Percentiles rank a stretch among this genome's conserved stretches.
These are phyloP conservation scores for Sporothrix luriei DNA, from an alignment of 2,329 filamentous ascomycete species.

Conservation along the genomic window DNA sequence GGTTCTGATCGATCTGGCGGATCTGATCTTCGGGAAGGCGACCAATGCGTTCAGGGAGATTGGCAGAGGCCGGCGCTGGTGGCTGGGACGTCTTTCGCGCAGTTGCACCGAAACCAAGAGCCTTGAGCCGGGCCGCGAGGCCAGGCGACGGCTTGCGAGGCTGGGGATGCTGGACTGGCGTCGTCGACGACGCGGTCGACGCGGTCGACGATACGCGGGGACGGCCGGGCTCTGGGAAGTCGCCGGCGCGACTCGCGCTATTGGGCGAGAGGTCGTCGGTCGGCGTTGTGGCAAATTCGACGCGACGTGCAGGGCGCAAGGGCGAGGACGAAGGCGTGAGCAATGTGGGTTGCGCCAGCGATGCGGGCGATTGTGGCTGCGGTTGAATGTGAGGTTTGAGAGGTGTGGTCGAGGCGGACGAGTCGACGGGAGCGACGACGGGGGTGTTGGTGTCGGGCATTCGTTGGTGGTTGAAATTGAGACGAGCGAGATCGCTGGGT, in stretches of 20 bases:
- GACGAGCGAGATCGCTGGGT: constrained; percentile 47
- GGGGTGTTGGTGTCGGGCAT: constrained; percentile 32
- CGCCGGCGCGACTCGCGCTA: not conserved
- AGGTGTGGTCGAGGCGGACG: constrained; percentile 12
- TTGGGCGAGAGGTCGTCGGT: constrained; percentile 17
- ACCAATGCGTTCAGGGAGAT: constrained; percentile 57
- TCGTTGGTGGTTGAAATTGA: constrained; percentile 38
- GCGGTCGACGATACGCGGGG: constrained; percentile 36
- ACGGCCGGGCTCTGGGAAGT: constrained; percentile 5
- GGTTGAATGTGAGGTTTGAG: constrained; percentile 33
- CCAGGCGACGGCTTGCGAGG: constrained; percentile 65
- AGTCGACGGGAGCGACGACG: constrained; percentile 25
- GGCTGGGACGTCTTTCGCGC: constrained; percentile 46
- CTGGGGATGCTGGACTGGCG: constrained; percentile 38
- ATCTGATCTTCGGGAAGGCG: constrained; percentile 72
- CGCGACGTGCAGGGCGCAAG: constrained; percentile 32
- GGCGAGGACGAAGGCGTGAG: constrained; percentile 33
- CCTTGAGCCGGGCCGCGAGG: constrained; percentile 65
- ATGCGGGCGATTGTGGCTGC: constrained; percentile 8
- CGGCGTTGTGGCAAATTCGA: constrained; percentile 28
- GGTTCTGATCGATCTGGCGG: constrained; percentile 67
- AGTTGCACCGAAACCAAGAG: constrained; percentile 60
- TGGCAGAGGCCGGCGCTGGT: constrained; percentile 43
- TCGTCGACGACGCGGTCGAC: constrained; percentile 28
- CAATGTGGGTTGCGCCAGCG: constrained; percentile 1